phyloP scores from a whole-genome alignment of 2,329 filamentous ascomycete genomes.

The Fusarium pseudonygamai region DNA sequence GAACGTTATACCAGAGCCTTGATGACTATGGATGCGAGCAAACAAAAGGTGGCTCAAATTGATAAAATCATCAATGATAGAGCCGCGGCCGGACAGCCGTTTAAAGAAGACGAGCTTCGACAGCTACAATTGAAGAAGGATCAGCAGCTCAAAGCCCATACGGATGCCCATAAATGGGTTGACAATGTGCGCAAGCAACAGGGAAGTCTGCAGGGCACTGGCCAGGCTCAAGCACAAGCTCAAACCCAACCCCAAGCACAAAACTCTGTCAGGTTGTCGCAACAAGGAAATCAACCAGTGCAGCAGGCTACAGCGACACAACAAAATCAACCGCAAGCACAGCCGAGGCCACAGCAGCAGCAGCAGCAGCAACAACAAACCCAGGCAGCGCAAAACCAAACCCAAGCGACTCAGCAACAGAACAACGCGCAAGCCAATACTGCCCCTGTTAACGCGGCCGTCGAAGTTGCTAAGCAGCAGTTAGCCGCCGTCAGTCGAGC shows the following conservation, averaged over 20 bases:
- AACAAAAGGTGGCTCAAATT: constrained; percentile 52
- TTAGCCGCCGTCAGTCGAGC: constrained; percentile 43
- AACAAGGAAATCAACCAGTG: constrained; percentile 32
- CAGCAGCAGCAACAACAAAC: constrained; percentile 31
- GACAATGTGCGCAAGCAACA: constrained; percentile 59
- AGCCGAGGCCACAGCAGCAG: constrained; percentile 22
- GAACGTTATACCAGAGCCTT: constrained; percentile 59
- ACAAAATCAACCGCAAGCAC: constrained; percentile 29
- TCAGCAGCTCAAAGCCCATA: constrained; percentile 55
- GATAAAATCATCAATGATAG: constrained; percentile 56
- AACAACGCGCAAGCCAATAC: constrained; percentile 45
- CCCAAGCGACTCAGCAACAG: constrained; percentile 32
- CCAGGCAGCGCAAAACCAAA: constrained; percentile 32
- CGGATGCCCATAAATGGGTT: constrained; percentile 59
- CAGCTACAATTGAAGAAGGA: constrained; percentile 56
- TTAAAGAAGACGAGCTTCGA: constrained; percentile 59
- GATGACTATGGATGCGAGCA: constrained; percentile 59
- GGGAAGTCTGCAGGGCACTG: constrained; percentile 45
- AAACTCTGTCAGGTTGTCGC: constrained; percentile 30
- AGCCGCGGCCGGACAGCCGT: constrained; percentile 53
- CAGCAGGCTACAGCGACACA: constrained; percentile 28
- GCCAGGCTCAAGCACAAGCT: constrained; percentile 37
- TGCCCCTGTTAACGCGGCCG: constrained; percentile 55
- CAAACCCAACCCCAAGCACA: constrained; percentile 10
- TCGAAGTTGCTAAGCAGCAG: constrained; percentile 58